phyloP scores from a whole-genome alignment of 306 rosid genomes.

The Albizia julibrissin region DNA sequence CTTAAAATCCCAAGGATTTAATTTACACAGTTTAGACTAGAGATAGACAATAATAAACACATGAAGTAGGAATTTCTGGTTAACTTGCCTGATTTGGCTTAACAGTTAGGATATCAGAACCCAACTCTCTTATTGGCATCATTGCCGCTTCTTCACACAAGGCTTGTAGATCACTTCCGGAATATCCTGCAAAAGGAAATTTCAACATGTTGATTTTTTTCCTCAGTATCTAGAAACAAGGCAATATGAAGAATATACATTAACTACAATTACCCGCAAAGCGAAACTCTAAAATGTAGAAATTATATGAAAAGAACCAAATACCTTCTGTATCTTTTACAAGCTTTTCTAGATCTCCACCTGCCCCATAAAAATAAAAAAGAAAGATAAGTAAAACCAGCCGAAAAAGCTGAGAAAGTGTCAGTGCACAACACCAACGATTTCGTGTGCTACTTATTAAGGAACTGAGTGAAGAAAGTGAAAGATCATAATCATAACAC shows the following conservation, averaged over 20 bases:
- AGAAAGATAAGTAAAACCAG: not conserved
- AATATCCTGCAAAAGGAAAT: conserved; percentile 65
- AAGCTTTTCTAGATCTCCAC: conserved; percentile 79
- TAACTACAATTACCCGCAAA: not conserved
- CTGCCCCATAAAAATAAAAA: conserved; percentile 44
- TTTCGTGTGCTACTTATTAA: not conserved
- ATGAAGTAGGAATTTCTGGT: conserved; percentile 11
- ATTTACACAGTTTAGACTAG: not conserved
- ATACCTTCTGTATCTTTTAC: conserved; percentile 86
- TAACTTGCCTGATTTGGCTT: conserved; percentile 76
- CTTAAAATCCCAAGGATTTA: not conserved
- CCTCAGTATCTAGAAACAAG: conserved; percentile 5
- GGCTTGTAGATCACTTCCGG: conserved; percentile 98
- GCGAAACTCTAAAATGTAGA: not conserved
- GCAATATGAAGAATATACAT: not conserved
- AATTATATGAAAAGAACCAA: conserved; percentile 4
- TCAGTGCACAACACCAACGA: not conserved
- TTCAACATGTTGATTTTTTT: conserved; percentile 12
- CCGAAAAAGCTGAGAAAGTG: not conserved
- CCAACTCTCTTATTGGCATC: conserved; percentile 98
- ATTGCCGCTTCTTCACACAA: conserved; percentile 99
- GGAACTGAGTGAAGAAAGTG: conserved; percentile 25
- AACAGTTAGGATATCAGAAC: conserved; percentile 80
- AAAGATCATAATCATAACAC: not conserved
- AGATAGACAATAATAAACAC: not conserved